Base-by-base conservation (phyloP, 345 rosid genomes). In the Lepidium aucheri region DNA sequence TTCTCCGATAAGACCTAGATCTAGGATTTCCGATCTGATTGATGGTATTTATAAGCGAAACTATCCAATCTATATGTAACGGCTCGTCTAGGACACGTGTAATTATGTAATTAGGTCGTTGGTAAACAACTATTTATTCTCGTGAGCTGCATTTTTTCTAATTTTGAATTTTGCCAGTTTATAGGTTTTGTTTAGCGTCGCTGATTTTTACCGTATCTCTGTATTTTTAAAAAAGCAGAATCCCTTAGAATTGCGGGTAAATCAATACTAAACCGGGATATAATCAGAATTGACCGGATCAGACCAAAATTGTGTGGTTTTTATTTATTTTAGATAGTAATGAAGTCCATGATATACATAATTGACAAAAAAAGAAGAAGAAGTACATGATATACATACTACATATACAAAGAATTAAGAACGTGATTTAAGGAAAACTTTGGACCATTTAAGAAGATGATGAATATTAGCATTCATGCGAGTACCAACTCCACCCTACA, bases 401-500 rank as follows among this genome's bases (percentile, higher is more conserved):
- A 46, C 24, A 39, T 20, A 3, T 20, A 20, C 22, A 20, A 20
- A 49, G 18, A 8, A 11, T 14, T 39, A 72, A 49, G 70, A 10
- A 40, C 15, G 8, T 34, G 67, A 43, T 72, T 70, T 74, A 24
- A 54, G 70, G 43, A 73, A 73, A 52, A 73, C 67, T 35, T 59
- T 63, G 72, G 90, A 87, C 98, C 96, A 89, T 68, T 87, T 87
- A 12, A 80, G 10, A 24, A 89, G 82, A 55, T 81, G 79, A 65
- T 78, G 85, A 39, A 86, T 68, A 64, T 79, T 69, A 54, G 97
- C 97, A 81, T 93, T 91, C 97, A 93, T 89, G 44, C 88, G 82
- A 36, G 97, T 93, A 42, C 97, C 94, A 9, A 89, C 71, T 13
- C 97, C 98, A 63, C 98, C 98, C 96, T 96, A 93, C 9, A 81